Base-by-base conservation (phyloP, 176 grass and related monocot species). In the Juncus inflexus region DNA sequence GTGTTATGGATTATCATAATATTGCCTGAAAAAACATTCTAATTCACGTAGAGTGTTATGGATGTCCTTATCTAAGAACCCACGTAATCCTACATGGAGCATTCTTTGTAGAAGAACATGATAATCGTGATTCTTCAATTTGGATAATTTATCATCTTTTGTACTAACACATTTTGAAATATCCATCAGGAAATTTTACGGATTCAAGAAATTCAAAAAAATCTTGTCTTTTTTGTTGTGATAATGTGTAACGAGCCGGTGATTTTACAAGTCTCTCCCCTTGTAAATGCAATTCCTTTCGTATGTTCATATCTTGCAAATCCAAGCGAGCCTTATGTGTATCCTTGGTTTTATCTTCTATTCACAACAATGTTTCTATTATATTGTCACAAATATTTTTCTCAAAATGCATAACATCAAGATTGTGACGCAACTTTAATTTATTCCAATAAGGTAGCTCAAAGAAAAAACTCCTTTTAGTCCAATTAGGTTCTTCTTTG, bases 31-130 rank as follows among this genome's bases (percentile, higher is more conserved):
- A 57, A 77, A 69, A 39, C 61, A 35, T 12, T 15, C 50, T 47
- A 74, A 39, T 4, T 74, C 71, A 8, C 55, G 16, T 4, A 74
- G 36, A 19, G 37, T 11, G 38, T 50, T 49, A 55, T 42, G 61
- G 3, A 64, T 49, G 7, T 63, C 42, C 3, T 64, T 28, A 0
- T 55, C 56, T 7, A 75, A 58, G 9, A 75, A 75, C 12, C 61
- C 62, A 5, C 38, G 14, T 19, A 67, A 66, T 50, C 61, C 45
- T 3, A 73, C 6, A 2, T 35, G 69, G 3, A 76, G 7, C 8
- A 76, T 19, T 5, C 61, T 0, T 40, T 76, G 60, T 28, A 76
- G 63, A 15, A 77, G 65, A 10, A 76, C 12, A 47, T 76, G 74
- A 16, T 50, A 56, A 57, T 76, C 62, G 43, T 76, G 74, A 14